phyloP scores from a whole-genome alignment of 768 basidiomycete genomes.

The Lyophyllum atratum region DNA sequence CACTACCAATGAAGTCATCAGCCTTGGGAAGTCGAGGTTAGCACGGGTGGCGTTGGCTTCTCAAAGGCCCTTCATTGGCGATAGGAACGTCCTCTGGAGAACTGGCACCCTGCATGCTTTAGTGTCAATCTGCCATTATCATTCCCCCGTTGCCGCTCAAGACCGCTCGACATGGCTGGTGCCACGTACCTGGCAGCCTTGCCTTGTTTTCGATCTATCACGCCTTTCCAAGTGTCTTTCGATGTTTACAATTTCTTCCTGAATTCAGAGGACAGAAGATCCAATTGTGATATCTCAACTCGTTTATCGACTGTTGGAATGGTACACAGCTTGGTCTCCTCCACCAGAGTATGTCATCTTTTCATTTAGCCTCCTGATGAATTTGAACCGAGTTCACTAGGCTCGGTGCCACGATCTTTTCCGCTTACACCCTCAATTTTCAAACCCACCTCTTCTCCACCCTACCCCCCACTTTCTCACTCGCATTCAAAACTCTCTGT shows the following conservation, averaged over 20 bases:
- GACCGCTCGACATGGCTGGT: too few relatives aligned
- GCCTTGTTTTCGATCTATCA: too few relatives aligned
- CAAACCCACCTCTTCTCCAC: conserved; percentile 75
- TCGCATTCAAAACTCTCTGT: conserved; percentile 69
- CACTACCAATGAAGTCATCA: background rate
- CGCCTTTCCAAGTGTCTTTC: too few relatives aligned
- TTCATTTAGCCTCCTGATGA: background rate
- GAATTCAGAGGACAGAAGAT: conserved; percentile 44
- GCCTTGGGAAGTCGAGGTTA: too few relatives aligned
- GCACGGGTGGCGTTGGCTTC: too few relatives aligned
- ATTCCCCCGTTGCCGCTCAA: too few relatives aligned
- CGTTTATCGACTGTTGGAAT: conserved; percentile 61
- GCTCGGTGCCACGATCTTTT: conserved; percentile 58
- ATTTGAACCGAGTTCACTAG: conserved; percentile 34
- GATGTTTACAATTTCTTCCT: background rate
- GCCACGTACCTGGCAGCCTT: too few relatives aligned
- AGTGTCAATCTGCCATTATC: too few relatives aligned
- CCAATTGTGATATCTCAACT: conserved; percentile 53
- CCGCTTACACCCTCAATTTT: conserved; percentile 67
- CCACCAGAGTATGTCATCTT: conserved; percentile 53
- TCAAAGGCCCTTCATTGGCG: too few relatives aligned
- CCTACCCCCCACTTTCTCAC: conserved; percentile 67
- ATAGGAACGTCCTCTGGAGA: too few relatives aligned
- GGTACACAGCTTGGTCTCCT: conserved; percentile 79
- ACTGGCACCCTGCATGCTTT: too few relatives aligned